Evolutionary conservation across 345 rosid genomes (phyloP), one percentile per base, ranked within the genome.

Genomic region (Eucalyptus urophylla): DNA sequence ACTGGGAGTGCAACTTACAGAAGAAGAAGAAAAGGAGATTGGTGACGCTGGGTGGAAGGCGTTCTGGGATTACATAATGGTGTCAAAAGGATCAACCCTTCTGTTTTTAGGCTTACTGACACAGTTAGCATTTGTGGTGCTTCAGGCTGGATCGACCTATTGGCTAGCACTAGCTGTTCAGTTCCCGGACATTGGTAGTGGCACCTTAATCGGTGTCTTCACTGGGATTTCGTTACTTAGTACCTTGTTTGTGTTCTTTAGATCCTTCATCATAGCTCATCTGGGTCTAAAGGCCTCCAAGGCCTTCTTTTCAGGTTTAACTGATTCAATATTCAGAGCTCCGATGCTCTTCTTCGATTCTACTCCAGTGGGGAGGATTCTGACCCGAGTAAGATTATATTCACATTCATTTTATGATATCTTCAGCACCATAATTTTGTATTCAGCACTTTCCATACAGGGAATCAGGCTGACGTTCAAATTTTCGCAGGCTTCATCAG

Each of bases 401-500:
- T 17, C 49, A 40, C 49, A 12, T 83, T 83, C 49, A 45, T 83
- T 44, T 83, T 49, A 7, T 29, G 14, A 65, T n/a, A 65, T 65
- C 21, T 65, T 65, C 37, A 65, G 76, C 76, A 29, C 76, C 16
- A 65, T 65, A 14, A 65, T 65, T 14, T 65, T n/a, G 37, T 65
- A 14, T n/a, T 15, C 19, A 14, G 76, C 76, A 14, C 76, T 65
- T 62, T n/a, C 37, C 40, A 65, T 65, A 65, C 27, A 37, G 14
- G 69, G 43, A 31, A 7, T 90, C 88, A 49, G 44, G 15, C 72
- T 43, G 50, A 53, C 27, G 6, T 86, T 49, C 6, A 45, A 33
- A 33, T n/a, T 47, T 60, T 58, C 86, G 87, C 94, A 96, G 99
- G 96, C 94, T 89, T 96, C 97, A 49, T 96, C 98, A 12, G 99